Base-by-base conservation (phyloP, 179 eudicot genomes). In the Kewa caespitosa region DNA sequence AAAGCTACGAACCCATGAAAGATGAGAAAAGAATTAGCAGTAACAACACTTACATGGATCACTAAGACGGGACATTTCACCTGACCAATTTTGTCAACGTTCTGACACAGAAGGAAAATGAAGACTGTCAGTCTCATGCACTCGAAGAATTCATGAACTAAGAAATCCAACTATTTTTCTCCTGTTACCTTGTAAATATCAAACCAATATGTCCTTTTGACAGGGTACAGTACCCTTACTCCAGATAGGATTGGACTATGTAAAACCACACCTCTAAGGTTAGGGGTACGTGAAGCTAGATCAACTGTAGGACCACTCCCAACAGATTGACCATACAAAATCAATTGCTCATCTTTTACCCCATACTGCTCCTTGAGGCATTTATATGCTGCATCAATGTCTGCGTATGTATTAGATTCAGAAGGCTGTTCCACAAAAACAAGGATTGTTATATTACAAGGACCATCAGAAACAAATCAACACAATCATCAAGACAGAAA, bases 221-320 rank as follows among this genome's bases (percentile, higher is more conserved):
- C 92, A 75, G 98, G 91, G 81, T 92, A 89, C 64, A 94, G 82
- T 61, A 94, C 98, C 79, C 98, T 86, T 42, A 94, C 76, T 38
- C 98, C 98, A 70, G 98, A 94, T 39, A 90, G 85, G 41, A 94
- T 92, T 33, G 98, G 98, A 76, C 97, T 92, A 75, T 94, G 98
- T 62, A 94, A 85, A 73, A 94, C 97, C 42, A 92, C 97, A 37
- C 94, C 98, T 89, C 97, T 86, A 64, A 92, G 83, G 80, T 94
- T 83, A 57, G 97, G 93, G 37, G 84, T 46, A n/a, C 93, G 97
- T 48, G 98, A 90, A 74, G 97, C 98, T 54, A 94, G 91, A 81
- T 94, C 97, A 74, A 90, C 75, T 32, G 97, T 92, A 57, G 98
- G 98, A 61, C 98, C 98, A 79, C 97, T 94, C 42, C 97, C 98